Evolutionary conservation across 1,284 basidiomycete species (phyloP).

Genomic region (Puccinia brachypodii): DNA sequence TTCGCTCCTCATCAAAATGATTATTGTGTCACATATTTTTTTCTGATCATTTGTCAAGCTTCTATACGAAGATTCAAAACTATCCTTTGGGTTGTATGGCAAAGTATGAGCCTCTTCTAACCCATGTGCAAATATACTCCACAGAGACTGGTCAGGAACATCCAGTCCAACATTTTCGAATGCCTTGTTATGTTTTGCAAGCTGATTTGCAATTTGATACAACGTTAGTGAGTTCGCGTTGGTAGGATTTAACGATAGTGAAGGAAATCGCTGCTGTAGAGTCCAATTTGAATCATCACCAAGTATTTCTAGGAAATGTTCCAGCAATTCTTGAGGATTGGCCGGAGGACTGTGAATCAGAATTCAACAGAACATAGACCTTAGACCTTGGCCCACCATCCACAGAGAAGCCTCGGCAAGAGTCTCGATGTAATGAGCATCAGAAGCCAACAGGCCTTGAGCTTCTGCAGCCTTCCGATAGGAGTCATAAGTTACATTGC

Average conservation of each 20-base stretch:
- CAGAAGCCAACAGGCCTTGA: background rate
- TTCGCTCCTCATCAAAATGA: background rate
- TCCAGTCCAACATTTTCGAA: no score
- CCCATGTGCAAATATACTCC: no score
- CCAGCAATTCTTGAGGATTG: background rate
- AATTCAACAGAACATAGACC: background rate
- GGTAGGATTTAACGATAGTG: no score
- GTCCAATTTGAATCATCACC: background rate
- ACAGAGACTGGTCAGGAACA: no score
- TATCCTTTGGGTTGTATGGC: background rate
- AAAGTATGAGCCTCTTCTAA: background rate
- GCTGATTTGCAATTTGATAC: no score
- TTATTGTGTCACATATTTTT: background rate
- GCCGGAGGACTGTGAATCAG: background rate
- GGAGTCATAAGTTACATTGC: background rate
- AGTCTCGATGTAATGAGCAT: background rate
- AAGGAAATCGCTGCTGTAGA: no score
- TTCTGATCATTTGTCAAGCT: background rate
- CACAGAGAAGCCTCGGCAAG: background rate
- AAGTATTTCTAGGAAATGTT: background rate
- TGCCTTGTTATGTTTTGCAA: no score
- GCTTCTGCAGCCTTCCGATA: background rate
- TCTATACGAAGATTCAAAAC: background rate
- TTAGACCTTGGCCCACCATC: background rate
- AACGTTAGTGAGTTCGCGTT: no score